Percentiles rank a stretch among this genome's conserved stretches.
Conservation (phyloP, 192 early-diverging fungal genomes). For the Gamsiella multidivaricata region DNA sequence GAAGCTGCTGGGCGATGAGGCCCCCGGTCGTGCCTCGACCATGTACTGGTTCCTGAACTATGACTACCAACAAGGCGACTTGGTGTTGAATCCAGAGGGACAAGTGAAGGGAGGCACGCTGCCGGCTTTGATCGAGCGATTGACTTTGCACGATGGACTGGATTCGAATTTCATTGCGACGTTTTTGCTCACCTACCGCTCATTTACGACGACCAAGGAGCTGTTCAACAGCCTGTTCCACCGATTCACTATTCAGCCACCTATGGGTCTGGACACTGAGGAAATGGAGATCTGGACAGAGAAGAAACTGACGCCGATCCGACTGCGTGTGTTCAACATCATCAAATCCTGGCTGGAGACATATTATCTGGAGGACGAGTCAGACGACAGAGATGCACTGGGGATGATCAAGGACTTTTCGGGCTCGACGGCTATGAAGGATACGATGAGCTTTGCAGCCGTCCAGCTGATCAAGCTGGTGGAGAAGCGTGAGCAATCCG, state of each 20-base stretch:
- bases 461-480: conserved; percentile 82
- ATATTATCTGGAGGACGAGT: conserved; percentile 83
- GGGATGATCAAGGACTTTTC: conserved; percentile 78
- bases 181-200: conserved; percentile 95
- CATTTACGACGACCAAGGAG: conserved; percentile 85
- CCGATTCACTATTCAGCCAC: conserved; percentile 85
- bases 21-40: conserved; percentile 44
- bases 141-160: conserved; percentile 88
- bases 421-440: conserved; percentile 72
- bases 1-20: conserved; percentile 67
- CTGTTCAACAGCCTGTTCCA: conserved; percentile 79
- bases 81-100: conserved; percentile 86
- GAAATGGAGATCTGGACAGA: conserved; percentile 87
- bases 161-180: conserved; percentile 91
- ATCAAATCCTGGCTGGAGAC: conserved; percentile 96
- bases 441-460: conserved; percentile 75
- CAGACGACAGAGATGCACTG: conserved; percentile 71
- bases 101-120: conserved; percentile 93
- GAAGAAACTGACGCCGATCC: conserved; percentile 89
- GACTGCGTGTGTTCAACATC: conserved; percentile 93
- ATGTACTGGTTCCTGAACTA: conserved; percentile 83
- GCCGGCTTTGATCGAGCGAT: conserved; percentile 83
- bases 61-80: conserved; percentile 78
- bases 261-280: conserved; percentile 67
- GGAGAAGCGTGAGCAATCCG: conserved; percentile 75